Conservation (phyloP, 306 rosid species). For the Vigna radiata region DNA sequence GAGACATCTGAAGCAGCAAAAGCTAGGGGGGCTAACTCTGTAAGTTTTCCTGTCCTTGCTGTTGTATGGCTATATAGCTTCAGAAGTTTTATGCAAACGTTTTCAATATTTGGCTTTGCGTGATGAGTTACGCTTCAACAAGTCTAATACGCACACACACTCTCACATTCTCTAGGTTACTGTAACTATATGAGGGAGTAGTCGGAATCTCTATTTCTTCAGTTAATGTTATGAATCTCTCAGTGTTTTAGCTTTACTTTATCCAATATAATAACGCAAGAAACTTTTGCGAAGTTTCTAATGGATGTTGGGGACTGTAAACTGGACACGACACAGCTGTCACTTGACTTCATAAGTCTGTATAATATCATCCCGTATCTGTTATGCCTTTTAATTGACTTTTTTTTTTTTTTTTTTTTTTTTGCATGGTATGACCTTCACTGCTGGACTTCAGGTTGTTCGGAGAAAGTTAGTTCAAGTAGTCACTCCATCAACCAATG, state of each 20-base stretch:
- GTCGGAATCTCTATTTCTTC: slow-evolving; percentile 27
- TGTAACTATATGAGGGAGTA: slow-evolving; percentile 9
- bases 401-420: slow-evolving; percentile 17
- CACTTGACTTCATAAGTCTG: slow-evolving; percentile 11
- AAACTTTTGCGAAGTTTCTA: not conserved
- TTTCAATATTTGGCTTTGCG: slow-evolving; percentile 14
- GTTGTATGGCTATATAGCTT: slow-evolving; percentile 34
- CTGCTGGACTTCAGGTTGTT: slow-evolving; percentile 62
- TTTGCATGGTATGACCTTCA: slow-evolving; percentile 38
- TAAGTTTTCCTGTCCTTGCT: slow-evolving; percentile 57
- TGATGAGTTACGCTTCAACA: slow-evolving; percentile 19
- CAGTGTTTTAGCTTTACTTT: slow-evolving; percentile 11
- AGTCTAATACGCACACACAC: not conserved
- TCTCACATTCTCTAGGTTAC: slow-evolving; percentile 8
- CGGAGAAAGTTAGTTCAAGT: slow-evolving; percentile 80
- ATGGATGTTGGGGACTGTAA: slow-evolving; percentile 31
- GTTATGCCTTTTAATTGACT: slow-evolving; percentile 31
- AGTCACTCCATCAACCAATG: slow-evolving; percentile 83
- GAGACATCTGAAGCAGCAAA: slow-evolving; percentile 83
- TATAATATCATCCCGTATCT: not conserved
- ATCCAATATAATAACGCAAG: not conserved
- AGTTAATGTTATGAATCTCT: slow-evolving; percentile 29
- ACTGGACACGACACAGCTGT: slow-evolving; percentile 22
- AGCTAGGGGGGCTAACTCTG: slow-evolving; percentile 85
- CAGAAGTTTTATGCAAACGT: slow-evolving; percentile 16